These are phyloP conservation scores for Talaromyces islandicus DNA, from an alignment of 2,329 filamentous ascomycete species.

Conservation along the genomic window DNA sequence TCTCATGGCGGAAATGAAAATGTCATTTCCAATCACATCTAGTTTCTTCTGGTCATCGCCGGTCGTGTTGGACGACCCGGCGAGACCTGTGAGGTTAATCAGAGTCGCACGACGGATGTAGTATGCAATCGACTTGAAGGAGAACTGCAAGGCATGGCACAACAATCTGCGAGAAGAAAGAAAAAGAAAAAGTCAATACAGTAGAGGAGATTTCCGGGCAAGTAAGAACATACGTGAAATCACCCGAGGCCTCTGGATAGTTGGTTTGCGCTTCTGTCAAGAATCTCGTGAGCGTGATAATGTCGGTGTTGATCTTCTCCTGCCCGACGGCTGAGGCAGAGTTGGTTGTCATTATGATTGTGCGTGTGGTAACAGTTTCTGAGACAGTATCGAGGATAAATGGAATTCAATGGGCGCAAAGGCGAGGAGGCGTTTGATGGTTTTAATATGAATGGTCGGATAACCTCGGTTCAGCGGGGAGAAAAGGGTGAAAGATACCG, in stretches of 20 bases:
- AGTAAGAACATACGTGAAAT: constrained; percentile 74
- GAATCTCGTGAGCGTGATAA: constrained; percentile 90
- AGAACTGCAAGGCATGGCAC: constrained; percentile 96
- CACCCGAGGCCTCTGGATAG: constrained; percentile 89
- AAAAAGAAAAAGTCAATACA: not conserved
- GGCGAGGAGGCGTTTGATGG: not conserved
- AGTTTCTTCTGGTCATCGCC: constrained; percentile 99
- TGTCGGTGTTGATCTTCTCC: constrained; percentile 91
- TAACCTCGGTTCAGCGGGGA: constrained; percentile 26
- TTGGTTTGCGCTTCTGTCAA: constrained; percentile 94
- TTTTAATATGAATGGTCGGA: constrained; percentile 8
- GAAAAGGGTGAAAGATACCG: not conserved
- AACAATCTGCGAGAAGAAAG: constrained; percentile 58
- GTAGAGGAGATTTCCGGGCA: not conserved
- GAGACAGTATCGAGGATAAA: not conserved
- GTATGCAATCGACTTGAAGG: constrained; percentile 99
- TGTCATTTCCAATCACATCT: constrained; percentile 96
- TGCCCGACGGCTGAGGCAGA: constrained; percentile 49
- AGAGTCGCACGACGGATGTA: constrained; percentile 95
- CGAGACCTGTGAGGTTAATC: constrained; percentile 91
- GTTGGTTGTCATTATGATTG: constrained; percentile 36
- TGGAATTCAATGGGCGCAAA: not conserved
- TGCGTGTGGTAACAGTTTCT: constrained; percentile 7
- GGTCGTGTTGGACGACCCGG: constrained; percentile 88
- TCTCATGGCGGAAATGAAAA: constrained; percentile 93